Evolutionary conservation across 1,139 yeast genomes (phyloP), one percentile per base, ranked within the genome.

Genomic region (Sugiyamaella xylanicola): DNA sequence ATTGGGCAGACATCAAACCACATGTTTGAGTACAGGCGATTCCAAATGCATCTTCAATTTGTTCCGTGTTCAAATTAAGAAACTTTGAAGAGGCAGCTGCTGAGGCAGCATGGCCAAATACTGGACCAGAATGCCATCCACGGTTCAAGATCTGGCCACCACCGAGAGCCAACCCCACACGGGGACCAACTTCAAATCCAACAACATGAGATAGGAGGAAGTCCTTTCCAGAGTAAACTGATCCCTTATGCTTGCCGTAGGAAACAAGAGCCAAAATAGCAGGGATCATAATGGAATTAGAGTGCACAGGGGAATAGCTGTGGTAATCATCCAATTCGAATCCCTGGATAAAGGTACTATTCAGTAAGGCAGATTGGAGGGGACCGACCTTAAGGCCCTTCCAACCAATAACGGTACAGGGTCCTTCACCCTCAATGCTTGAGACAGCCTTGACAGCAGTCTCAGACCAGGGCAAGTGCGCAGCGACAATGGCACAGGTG

Each of bases 111-210:
- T 57, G 59, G 2, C 59, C 59, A 25, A 56, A 56, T 11, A 56
- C 59, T 13, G 59, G 40, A n/a, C 59, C 59, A 16, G 54, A 47
- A 36, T 56, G 59, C 59, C 59, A 56, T 25, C 59, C 59, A 22
- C 54, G 20, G 15, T 57, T 37, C 16, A 56, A 42, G 13, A 56
- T 50, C 17, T 25, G 46, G 16, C 59, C 59, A 21, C 59, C 59
- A 16, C 41, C 43, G 5, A 56, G 46, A 21, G 59, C 53, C n/a
- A 37, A 20, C 13, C 59, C 59, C 4, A 56, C 59, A 21, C 59
- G 51, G 4, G 59, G 59, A 8, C 59, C 59, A 4, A 56, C 45
- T 35, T 56, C 59, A 44, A 48, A 56, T n/a, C 59, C 59, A 29
- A 36, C 43, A 17, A 56, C 39, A 37, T 41, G 35, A 15, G 59